These are phyloP conservation scores for Stylonectria norvegica DNA, from an alignment of 2,329 filamentous ascomycete genomes.

Conservation along the genomic window DNA sequence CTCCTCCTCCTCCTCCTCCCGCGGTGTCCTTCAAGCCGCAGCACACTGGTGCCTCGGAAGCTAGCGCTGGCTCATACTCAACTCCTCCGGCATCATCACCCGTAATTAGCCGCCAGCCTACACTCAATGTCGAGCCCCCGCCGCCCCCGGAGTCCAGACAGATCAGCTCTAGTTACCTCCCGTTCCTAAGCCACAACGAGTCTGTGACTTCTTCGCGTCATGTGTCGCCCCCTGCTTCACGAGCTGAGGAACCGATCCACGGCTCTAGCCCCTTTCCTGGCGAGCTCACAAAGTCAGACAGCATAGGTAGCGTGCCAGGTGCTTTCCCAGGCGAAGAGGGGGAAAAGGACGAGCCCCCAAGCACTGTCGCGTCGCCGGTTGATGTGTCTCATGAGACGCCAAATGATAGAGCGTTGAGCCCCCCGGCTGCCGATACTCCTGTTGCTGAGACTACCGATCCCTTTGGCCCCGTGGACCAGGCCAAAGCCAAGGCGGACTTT, in stretches of 20 bases:
- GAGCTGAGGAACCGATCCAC: slow-evolving; percentile 48
- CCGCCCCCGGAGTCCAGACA: slow-evolving; percentile 71
- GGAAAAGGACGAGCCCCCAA: slow-evolving; percentile 29
- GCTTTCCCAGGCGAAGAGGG: slow-evolving; percentile 38
- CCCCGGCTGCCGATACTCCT: slow-evolving; percentile 15
- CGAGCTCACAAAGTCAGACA: slow-evolving; percentile 18
- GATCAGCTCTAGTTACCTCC: slow-evolving; percentile 72
- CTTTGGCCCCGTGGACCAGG: slow-evolving; percentile 51
- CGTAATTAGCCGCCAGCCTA: slow-evolving; percentile 60
- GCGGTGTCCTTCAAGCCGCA: slow-evolving; percentile 47
- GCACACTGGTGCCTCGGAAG: slow-evolving; percentile 54
- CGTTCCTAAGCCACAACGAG: slow-evolving; percentile 63
- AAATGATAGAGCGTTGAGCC: slow-evolving; percentile 19
- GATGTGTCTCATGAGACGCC: slow-evolving; percentile 16
- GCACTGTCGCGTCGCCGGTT: slow-evolving; percentile 32
- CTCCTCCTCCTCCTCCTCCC: slow-evolving; percentile 44
- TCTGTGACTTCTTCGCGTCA: slow-evolving; percentile 75
- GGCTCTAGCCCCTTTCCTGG: slow-evolving; percentile 27
- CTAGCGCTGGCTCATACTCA: slow-evolving; percentile 49
- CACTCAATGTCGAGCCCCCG: slow-evolving; percentile 51
- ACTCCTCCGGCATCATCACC: slow-evolving; percentile 59
- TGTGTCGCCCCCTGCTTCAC: slow-evolving; percentile 65
- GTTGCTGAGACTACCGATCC: slow-evolving; percentile 39
- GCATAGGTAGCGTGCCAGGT: slow-evolving; percentile 23
- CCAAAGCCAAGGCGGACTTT: slow-evolving; percentile 74